Conservation (phyloP, 2,329 filamentous ascomycete species). For the Pseudocercospora pini-densiflorae region DNA sequence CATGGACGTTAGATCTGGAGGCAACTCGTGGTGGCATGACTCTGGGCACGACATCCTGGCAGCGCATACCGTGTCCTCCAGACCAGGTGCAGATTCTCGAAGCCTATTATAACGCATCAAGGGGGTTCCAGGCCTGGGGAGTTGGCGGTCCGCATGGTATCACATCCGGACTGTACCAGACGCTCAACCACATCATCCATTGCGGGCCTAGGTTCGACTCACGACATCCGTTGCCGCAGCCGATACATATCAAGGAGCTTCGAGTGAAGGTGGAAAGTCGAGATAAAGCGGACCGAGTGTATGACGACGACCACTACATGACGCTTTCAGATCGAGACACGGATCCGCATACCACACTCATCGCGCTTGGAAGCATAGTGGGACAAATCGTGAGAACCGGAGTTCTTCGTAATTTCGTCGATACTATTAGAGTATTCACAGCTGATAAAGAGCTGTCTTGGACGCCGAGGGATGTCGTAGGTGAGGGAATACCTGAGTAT, state of each 20-base stretch:
- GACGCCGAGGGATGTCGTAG: conserved; percentile 16
- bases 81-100: conserved; percentile 15
- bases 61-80: conserved; percentile 27
- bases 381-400: conserved; percentile 23
- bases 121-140: conserved; percentile 23
- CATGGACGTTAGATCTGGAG: conserved; percentile 25
- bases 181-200: conserved; percentile 29
- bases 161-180: conserved; percentile 26
- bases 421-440: conserved; percentile 20
- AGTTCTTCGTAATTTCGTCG: conserved; percentile 24
- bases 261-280: conserved; percentile 22
- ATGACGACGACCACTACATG: conserved; percentile 20
- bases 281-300: conserved; percentile 12
- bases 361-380: conserved; percentile 25
- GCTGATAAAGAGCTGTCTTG: conserved; percentile 18
- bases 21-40: conserved; percentile 15
- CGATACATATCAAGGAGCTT: conserved; percentile 26
- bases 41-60: conserved; percentile 23
- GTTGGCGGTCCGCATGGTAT: conserved; percentile 26
- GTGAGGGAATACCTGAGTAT: conserved; percentile 23
- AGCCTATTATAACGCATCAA: conserved; percentile 20
- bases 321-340: conserved; percentile 22
- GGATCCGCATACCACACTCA: conserved; percentile 22
- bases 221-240: conserved; percentile 5
- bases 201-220: conserved; percentile 26